Evolutionary conservation across 2,329 filamentous ascomycete genomes (phyloP), one percentile per base, ranked within the genome.

Genomic region (Neofusicoccum parvum): DNA sequence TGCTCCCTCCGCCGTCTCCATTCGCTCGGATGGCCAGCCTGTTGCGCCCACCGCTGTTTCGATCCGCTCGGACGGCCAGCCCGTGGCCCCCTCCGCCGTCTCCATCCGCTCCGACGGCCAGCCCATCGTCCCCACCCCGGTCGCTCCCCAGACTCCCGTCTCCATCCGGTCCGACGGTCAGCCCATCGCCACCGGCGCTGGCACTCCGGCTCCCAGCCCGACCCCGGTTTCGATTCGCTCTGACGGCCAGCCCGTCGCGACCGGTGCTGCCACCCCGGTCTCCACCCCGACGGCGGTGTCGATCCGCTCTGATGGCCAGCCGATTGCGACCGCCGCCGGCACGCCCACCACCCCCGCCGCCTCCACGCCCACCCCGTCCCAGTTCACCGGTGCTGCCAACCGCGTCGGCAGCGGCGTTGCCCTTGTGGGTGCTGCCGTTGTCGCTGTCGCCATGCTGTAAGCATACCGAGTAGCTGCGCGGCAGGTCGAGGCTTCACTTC

Each of bases 301-400:
- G 27, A 32, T 32, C 27, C 27, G 27, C 11, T 66, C 68, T 32
- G 48, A n/a, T 23, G 23, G 64, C 45, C 56, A 62, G 34, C 60
- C 68, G 14, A 56, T 66, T 11, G 49, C 69, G 41, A 60, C 68
- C 3, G 67, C 71, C 43, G 69, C 23, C 69, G 36, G 63, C 62
- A 32, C 68, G 46, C 70, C 71, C 7, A 66, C 68, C 11, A 32
- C 27, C 27, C 27, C 27, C 27, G 27, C 27, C 43, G 69, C 23
- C 69, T 41, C 65, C 62, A 32, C 68, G 46, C 70, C 71, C 7
- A 66, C 68, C 11, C 64, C 67, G 15, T 67, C 67, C n/a, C 32
- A 46, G 5, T 67, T 27, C 64, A 65, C 64, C 3, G 64, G 64
- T 12, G 63, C 11, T 12, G 54, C 64, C 32, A 12, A 15, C 64